phyloP scores from a whole-genome alignment of 352 stramenopile genomes.

The Phytophthora capsici region DNA sequence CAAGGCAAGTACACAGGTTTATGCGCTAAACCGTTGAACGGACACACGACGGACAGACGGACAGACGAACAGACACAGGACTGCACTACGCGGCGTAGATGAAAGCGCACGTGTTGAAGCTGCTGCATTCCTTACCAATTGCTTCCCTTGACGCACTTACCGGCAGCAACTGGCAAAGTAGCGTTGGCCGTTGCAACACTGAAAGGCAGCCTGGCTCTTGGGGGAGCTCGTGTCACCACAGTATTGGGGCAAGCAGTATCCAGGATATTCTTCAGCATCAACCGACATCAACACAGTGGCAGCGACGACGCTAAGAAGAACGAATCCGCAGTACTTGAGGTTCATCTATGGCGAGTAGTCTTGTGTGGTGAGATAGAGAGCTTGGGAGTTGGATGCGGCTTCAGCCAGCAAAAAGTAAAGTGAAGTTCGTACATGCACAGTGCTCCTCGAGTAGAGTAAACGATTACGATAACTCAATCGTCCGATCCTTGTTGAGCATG shows the following conservation, averaged over 20 bases:
- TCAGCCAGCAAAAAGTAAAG: neutral
- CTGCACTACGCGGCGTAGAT: no score
- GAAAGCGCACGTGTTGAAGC: no score
- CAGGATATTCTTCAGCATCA: neutral
- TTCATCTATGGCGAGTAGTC: neutral
- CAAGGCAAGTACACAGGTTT: no score
- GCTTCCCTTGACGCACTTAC: conserved; percentile 1
- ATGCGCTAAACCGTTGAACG: no score
- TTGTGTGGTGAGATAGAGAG: neutral
- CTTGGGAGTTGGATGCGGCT: neutral
- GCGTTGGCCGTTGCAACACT: conserved; percentile 1
- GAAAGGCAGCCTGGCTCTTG: neutral
- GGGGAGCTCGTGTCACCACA: neutral
- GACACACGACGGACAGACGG: no score
- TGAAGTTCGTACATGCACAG: neutral
- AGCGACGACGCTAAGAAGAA: neutral
- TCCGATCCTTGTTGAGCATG: no score
- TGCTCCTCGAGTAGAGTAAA: no score
- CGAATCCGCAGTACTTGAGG: neutral
- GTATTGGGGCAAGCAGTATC: neutral
- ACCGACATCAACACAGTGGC: neutral
- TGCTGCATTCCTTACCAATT: no score
- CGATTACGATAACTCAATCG: no score
- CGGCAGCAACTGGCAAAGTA: neutral
- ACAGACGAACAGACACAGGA: no score